Percentiles rank a stretch among this genome's conserved stretches.
Conservation (phyloP, 805 yeast genomes). For the Metschnikowia henanensis region DNA sequence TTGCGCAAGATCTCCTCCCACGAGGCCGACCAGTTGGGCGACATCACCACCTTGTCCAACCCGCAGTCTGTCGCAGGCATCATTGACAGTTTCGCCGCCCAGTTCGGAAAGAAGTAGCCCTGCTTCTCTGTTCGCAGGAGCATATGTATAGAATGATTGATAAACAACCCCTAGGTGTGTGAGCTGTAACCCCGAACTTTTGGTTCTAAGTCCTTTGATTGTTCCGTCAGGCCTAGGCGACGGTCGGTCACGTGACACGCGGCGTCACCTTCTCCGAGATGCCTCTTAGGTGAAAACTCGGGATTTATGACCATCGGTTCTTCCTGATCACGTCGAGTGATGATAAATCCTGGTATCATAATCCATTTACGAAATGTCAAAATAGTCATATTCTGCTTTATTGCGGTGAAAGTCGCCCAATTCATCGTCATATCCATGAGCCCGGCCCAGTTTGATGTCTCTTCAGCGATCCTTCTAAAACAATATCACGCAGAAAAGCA, state of each 20-base stretch:
- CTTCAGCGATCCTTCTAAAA: conserved; percentile 39
- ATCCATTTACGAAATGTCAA: too few relatives aligned
- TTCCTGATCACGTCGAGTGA: not conserved
- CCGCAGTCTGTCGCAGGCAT: conserved; percentile 71
- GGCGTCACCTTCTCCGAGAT: not conserved
- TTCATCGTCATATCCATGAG: conserved; percentile 35
- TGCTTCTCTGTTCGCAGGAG: too few relatives aligned
- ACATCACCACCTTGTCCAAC: conserved; percentile 73
- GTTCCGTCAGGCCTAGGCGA: too few relatives aligned
- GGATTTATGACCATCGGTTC: too few relatives aligned
- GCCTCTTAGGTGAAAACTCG: not conserved
- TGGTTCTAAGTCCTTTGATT: too few relatives aligned
- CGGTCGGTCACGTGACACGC: conserved; percentile 3
- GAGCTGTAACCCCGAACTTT: too few relatives aligned
- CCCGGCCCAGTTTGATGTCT: conserved; percentile 51
- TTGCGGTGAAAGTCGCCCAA: conserved; percentile 38
- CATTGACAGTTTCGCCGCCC: conserved; percentile 44
- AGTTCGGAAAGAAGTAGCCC: conserved; percentile 42
- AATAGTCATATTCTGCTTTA: conserved; percentile 21
- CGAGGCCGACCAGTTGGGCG: conserved; percentile 82
- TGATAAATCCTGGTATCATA: not conserved
- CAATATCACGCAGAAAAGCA: conserved; percentile 14
- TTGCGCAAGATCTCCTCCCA: conserved; percentile 72
- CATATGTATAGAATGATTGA: conserved; percentile 1
- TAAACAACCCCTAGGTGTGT: too few relatives aligned